phyloP scores from a whole-genome alignment of 257 asterid species.

The Solanum pinnatisectum region DNA sequence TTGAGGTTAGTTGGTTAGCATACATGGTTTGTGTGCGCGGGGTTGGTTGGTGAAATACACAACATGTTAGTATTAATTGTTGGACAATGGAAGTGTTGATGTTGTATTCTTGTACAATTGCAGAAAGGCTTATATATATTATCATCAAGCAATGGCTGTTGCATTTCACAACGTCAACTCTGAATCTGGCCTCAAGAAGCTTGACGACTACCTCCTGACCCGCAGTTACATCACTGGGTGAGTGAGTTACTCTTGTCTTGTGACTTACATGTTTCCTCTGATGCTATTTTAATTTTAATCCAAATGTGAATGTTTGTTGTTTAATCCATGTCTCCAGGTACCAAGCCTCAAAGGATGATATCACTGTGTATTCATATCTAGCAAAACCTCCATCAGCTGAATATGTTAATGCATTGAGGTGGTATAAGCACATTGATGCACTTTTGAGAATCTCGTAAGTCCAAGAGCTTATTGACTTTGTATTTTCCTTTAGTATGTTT shows the following conservation, averaged over 20 bases:
- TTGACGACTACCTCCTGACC: conserved; percentile 74
- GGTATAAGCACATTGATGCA: conserved; percentile 55
- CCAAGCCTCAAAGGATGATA: conserved; percentile 83
- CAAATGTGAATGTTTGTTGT: neutral
- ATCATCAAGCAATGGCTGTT: conserved; percentile 52
- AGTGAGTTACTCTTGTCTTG: conserved; percentile 14
- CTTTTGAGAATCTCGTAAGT: conserved; percentile 50
- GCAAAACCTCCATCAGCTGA: conserved; percentile 53
- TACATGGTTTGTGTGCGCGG: neutral
- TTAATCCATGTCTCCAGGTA: conserved; percentile 29
- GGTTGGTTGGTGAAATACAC: neutral
- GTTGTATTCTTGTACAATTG: neutral
- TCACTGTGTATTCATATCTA: conserved; percentile 47
- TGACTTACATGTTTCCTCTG: neutral
- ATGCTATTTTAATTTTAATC: neutral
- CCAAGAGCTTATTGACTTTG: neutral
- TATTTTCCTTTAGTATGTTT: neutral
- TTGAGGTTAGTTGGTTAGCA: neutral
- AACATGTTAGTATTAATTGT: neutral
- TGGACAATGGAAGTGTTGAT: neutral
- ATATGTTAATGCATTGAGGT: conserved; percentile 45
- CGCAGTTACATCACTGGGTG: conserved; percentile 90
- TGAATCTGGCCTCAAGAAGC: conserved; percentile 70
- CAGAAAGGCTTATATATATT: neutral
- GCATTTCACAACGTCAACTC: conserved; percentile 42